Percentiles rank a stretch among this genome's conserved stretches.
Conservation (phyloP, 441 rosid species). For the Croton setiger region DNA sequence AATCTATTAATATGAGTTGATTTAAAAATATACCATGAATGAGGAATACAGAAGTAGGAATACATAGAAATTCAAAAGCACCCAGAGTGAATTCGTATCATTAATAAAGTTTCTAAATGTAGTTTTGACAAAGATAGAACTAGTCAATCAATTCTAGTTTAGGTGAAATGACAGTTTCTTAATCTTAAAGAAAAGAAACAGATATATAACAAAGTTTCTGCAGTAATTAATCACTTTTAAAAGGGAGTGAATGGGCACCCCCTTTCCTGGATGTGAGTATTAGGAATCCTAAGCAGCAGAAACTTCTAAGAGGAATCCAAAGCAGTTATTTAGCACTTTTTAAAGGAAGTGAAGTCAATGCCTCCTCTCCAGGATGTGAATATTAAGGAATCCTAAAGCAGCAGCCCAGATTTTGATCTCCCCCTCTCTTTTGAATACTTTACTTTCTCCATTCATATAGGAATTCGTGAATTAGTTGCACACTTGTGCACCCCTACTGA, state of each 20-base stretch:
- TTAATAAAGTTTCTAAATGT: not conserved
- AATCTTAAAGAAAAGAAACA: too few species aligned
- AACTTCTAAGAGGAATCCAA: not conserved
- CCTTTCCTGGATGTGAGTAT: too few species aligned
- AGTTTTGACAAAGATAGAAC: not conserved
- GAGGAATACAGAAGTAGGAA: not conserved
- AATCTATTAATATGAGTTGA: not conserved
- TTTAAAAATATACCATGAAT: not conserved
- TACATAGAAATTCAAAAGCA: too few species aligned
- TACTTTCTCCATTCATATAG: not conserved
- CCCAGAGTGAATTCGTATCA: too few species aligned
- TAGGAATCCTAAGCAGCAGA: too few species aligned
- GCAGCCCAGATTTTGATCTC: not conserved
- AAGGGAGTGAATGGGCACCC: too few species aligned
- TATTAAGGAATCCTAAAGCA: not conserved
- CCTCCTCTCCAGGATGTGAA: not conserved
- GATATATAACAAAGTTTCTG: too few species aligned
- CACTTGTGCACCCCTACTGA: not conserved
- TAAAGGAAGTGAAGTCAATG: not conserved
- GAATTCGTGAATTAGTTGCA: not conserved
- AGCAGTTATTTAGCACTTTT: not conserved
- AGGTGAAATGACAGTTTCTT: too few species aligned
- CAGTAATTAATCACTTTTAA: too few species aligned
- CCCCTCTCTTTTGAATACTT: not conserved
- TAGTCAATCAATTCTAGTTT: not conserved